Evolutionary conservation across 2,329 filamentous ascomycete species (phyloP), one percentile per base, ranked within the genome.

Genomic region (Fusarium verrucosum): DNA sequence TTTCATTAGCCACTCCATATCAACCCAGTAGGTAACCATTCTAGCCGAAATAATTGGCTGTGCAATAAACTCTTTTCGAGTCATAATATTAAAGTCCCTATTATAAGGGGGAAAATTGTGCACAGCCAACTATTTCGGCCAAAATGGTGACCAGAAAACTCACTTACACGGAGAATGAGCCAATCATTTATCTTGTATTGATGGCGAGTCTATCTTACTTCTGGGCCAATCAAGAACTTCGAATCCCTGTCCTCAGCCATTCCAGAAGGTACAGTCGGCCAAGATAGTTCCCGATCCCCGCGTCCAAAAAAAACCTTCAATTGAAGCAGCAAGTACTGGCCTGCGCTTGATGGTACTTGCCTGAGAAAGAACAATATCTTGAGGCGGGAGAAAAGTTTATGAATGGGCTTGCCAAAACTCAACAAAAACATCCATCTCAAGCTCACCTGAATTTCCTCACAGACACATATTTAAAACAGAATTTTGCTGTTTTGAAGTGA

Each of bases 401-500:
- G n/a, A 14, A 19, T 10, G 25, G n/a, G n/a, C 14, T 10, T 14
- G 10, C 11, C 2, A 20, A 22, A 2, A 32, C 14, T n/a, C 14
- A 30, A 7, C 14, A 13, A 32, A 32, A 13, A 30, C 11, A 5
- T 32, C 13, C n/a, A 16, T 32, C 4, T 5, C 23, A 28, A 7
- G 5, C 7, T 32, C 30, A 32, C 14, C 28, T 7, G 13, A 30
- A 16, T 32, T 32, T 7, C 16, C 8, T 13, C 14, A 14, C 8
- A n/a, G 10, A 20, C 17, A 22, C 14, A 20, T 4, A 11, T 16
- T 10, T 17, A n/a, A 32, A 10, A 22, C 11, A 32, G 16, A n/a
- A 41, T 40, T 35, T 22, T 26, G 40, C 44, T 53, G 54, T 69
- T 58, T 69, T 66, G 30, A 50, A 32, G 43, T 38, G 33, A 47